phyloP scores from a whole-genome alignment of 2,329 filamentous ascomycete species.

The Cylindrodendrum hubeiense region DNA sequence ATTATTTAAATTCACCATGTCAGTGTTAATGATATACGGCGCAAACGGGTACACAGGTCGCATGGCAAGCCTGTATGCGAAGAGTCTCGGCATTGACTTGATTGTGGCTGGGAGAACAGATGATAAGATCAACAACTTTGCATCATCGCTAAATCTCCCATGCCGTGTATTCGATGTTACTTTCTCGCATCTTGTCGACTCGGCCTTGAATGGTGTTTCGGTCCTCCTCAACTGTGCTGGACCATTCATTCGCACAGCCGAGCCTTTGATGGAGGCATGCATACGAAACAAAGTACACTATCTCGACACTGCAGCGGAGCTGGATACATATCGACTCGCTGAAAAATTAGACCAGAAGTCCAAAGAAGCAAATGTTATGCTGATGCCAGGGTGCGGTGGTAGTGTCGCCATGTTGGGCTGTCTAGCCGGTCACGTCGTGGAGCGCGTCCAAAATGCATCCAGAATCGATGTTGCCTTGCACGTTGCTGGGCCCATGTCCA shows the following conservation, averaged over 20 bases:
- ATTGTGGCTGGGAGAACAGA: neutral
- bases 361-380: neutral
- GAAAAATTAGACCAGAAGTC: neutral
- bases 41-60: neutral
- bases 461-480: neutral
- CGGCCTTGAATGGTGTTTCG: neutral
- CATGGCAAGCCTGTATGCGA: neutral
- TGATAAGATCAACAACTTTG: neutral
- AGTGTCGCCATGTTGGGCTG: slow-evolving; percentile 6
- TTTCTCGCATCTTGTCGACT: neutral
- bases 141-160: neutral
- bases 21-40: neutral
- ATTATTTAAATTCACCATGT: neutral
- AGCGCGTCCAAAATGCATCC: neutral
- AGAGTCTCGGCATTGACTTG: neutral
- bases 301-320: slow-evolving; percentile 5
- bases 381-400: neutral
- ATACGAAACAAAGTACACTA: neutral
- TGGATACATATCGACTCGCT: neutral
- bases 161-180: neutral
- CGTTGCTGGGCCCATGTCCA: neutral
- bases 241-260: neutral
- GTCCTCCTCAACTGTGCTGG: slow-evolving; percentile 2
- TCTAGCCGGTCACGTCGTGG: neutral
- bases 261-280: neutral